A percentile compares a stretch with the other conserved stretches of the same genome.
Evolutionary conservation across 228 moss, liverwort and hornwort genomes (phyloP).

Genomic region (Sphagnum magellanicum): DNA sequence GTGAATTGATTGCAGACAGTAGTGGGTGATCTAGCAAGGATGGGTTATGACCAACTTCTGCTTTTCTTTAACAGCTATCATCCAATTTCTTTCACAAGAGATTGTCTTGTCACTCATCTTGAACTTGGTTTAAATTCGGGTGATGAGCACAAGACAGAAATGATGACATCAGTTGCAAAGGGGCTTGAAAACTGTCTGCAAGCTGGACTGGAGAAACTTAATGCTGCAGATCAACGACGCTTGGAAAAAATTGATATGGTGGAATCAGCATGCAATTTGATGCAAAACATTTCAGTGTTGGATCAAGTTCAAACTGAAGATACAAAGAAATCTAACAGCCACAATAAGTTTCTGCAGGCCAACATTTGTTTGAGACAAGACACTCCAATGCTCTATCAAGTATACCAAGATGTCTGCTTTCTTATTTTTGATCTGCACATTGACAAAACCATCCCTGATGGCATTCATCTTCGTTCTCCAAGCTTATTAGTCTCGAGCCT

Average conservation of each 20-base stretch:
- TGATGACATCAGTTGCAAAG: background rate
- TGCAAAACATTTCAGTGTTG: slow-evolving; percentile 26
- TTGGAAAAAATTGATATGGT: slow-evolving; percentile 48
- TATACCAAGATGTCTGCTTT: slow-evolving; percentile 31
- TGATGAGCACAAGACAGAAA: slow-evolving; percentile 9
- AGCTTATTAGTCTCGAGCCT: slow-evolving; percentile 39
- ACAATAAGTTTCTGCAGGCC: too few relatives aligned
- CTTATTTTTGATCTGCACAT: slow-evolving; percentile 18
- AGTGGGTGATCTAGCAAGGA: slow-evolving; percentile 28
- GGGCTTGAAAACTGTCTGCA: slow-evolving; percentile 12
- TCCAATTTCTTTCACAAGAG: slow-evolving; percentile 12
- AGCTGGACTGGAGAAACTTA: slow-evolving; percentile 38
- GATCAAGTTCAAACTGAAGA: slow-evolving; percentile 1
- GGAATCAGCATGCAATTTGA: slow-evolving; percentile 36
- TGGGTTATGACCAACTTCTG: slow-evolving; percentile 30
- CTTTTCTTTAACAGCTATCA: slow-evolving; percentile 16
- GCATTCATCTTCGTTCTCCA: slow-evolving; percentile 17
- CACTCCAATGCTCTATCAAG: slow-evolving; percentile 24
- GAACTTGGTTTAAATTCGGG: slow-evolving; percentile 25
- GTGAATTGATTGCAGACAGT: slow-evolving; percentile 19
- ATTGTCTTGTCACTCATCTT: slow-evolving; percentile 22
- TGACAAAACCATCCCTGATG: slow-evolving; percentile 8
- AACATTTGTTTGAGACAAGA: slow-evolving; percentile 1
- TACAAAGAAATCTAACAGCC: too few relatives aligned
- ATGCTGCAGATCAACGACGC: slow-evolving; percentile 30